Conservation (phyloP, 2,329 filamentous ascomycete species). For the Penicillium thymicola region DNA sequence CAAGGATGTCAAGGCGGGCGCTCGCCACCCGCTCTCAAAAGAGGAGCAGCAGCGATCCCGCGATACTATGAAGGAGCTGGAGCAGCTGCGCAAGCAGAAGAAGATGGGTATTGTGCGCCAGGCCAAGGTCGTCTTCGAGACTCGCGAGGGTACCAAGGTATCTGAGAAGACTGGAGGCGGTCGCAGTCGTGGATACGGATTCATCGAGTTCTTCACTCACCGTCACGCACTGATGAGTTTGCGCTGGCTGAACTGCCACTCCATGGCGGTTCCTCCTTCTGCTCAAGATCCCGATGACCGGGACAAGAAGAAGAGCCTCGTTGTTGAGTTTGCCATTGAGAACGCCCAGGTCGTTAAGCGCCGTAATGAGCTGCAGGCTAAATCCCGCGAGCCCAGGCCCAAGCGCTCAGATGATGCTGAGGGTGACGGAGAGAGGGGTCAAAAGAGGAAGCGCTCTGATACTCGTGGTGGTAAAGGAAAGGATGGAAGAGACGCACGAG, state of each 20-base stretch:
- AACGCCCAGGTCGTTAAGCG: constrained; percentile 93
- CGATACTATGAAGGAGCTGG: constrained; percentile 74
- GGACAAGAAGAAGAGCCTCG: constrained; percentile 82
- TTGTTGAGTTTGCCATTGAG: constrained; percentile 97
- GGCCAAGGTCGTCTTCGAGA: constrained; percentile 93
- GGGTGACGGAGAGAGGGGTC: constrained; percentile 24
- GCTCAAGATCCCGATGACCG: constrained; percentile 35
- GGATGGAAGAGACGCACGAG: constrained; percentile 13
- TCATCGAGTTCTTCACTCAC: constrained; percentile 94
- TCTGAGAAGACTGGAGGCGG: constrained; percentile 72
- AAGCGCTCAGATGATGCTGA: constrained; percentile 31
- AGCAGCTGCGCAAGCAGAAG: constrained; percentile 73
- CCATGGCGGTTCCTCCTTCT: constrained; percentile 44
- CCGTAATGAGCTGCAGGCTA: constrained; percentile 47
- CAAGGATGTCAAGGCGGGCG: constrained; percentile 76
- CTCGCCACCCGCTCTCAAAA: constrained; percentile 75
- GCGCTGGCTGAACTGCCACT: constrained; percentile 83
- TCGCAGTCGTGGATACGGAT: constrained; percentile 88
- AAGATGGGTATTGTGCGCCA: constrained; percentile 87
- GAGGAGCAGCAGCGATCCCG: constrained; percentile 81
- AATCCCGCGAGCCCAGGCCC: constrained; percentile 20
- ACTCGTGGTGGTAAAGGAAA: constrained; percentile 16
- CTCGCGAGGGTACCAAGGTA: constrained; percentile 78
- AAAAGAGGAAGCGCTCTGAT: constrained; percentile 36
- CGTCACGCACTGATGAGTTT: constrained; percentile 93